These are phyloP conservation scores for Gonium pectorale DNA, from an alignment of 139 green algal species.

Conservation along the genomic window DNA sequence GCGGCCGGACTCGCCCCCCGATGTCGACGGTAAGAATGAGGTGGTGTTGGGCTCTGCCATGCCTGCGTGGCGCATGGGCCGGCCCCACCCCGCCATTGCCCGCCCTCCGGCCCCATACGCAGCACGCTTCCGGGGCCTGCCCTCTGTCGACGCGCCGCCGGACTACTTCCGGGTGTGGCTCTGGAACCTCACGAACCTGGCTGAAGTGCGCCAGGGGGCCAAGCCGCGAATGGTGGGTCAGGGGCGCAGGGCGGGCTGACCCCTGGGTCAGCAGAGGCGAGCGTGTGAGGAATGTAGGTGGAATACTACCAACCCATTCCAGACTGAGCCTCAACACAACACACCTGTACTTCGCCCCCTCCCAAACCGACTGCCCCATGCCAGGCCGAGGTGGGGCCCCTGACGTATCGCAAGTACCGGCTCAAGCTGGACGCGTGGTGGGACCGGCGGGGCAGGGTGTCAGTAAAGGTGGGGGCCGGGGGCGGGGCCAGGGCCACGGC, in stretches of 20 bases:
- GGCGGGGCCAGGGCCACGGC: background rate
- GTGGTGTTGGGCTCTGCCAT: background rate
- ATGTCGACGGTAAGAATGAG: slow-evolving; percentile 8
- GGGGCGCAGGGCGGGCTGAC: background rate
- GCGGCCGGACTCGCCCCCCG: slow-evolving; percentile 19
- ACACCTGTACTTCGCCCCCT: background rate
- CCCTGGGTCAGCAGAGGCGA: too few relatives aligned
- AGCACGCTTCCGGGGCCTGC: slow-evolving; percentile 19
- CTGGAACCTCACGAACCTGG: slow-evolving; percentile 38
- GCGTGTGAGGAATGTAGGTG: background rate
- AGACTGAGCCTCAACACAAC: background rate
- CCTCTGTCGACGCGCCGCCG: background rate
- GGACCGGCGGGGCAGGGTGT: slow-evolving; percentile 27
- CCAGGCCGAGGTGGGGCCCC: slow-evolving; percentile 41
- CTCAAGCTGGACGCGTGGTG: slow-evolving; percentile 35
- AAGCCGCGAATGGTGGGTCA: slow-evolving; percentile 25
- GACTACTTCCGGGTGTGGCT: slow-evolving; percentile 38
- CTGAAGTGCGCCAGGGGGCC: background rate
- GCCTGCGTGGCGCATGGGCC: background rate
- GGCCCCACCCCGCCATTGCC: background rate
- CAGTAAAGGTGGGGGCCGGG: slow-evolving; percentile 33
- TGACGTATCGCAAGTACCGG: slow-evolving; percentile 41
- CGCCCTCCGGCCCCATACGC: background rate
- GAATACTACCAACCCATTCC: background rate
- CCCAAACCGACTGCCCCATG: too few relatives aligned